These are phyloP conservation scores for Plectosphaerella plurivora DNA, from an alignment of 2,329 filamentous ascomycete species.

Conservation along the genomic window DNA sequence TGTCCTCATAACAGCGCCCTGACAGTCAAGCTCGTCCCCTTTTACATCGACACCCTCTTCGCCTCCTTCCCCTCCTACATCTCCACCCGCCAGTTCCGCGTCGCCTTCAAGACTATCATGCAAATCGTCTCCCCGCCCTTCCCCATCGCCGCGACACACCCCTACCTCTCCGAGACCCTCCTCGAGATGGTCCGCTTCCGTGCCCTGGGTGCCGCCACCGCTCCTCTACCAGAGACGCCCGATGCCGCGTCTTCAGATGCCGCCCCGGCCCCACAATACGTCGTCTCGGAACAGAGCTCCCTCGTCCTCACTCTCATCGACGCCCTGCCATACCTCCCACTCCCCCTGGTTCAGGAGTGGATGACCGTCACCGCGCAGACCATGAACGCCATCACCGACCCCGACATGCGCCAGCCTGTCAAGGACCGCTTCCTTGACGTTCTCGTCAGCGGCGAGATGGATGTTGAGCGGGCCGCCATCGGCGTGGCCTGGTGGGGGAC, in stretches of 20 bases:
- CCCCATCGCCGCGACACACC: slow-evolving; percentile 66
- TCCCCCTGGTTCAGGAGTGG: slow-evolving; percentile 74
- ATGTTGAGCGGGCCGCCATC: slow-evolving; percentile 74
- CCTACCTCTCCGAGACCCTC: slow-evolving; percentile 73
- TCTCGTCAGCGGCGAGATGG: slow-evolving; percentile 77
- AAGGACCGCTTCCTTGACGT: slow-evolving; percentile 75
- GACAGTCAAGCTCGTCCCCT: slow-evolving; percentile 68
- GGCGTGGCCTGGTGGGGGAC: slow-evolving; percentile 85
- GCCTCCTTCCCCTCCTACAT: slow-evolving; percentile 74
- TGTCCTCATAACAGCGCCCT: slow-evolving; percentile 72
- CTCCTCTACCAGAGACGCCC: slow-evolving; percentile 33
- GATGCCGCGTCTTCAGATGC: slow-evolving; percentile 21
- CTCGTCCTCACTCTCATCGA: slow-evolving; percentile 75
- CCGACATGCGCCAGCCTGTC: slow-evolving; percentile 57
- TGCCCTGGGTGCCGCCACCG: slow-evolving; percentile 46
- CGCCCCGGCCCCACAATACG: slow-evolving; percentile 18
- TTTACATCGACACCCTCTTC: slow-evolving; percentile 80
- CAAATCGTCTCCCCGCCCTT: slow-evolving; percentile 79
- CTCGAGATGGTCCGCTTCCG: slow-evolving; percentile 73
- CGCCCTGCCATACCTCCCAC: slow-evolving; percentile 67
- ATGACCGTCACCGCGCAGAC: slow-evolving; percentile 66
- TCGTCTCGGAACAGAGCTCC: slow-evolving; percentile 73
- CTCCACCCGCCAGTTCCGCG: slow-evolving; percentile 78
- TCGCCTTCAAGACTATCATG: slow-evolving; percentile 83
- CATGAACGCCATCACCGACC: slow-evolving; percentile 59